A percentile compares a stretch with the other conserved stretches of the same genome.
Evolutionary conservation across 345 rosid genomes (phyloP).

Genomic region (Orychophragmus violaceus): DNA sequence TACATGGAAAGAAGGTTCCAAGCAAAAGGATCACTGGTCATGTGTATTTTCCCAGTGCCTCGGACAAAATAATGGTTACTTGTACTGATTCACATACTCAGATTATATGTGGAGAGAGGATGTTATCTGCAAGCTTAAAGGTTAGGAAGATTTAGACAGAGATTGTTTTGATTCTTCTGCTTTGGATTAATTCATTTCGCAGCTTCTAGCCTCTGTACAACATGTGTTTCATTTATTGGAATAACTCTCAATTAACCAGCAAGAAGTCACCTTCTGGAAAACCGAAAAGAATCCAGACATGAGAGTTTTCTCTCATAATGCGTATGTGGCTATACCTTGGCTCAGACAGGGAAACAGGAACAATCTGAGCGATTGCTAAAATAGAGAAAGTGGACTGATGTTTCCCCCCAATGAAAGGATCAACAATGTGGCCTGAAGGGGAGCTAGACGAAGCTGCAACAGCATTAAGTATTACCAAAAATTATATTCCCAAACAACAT

Average conservation of each 20-base stretch:
- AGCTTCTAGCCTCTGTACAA: constrained; percentile 44
- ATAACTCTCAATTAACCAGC: constrained; percentile 30
- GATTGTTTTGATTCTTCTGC: background rate
- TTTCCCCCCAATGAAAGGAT: constrained; percentile 38
- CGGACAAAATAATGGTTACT: constrained; percentile 53
- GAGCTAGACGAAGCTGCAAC: constrained; percentile 31
- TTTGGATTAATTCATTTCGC: background rate
- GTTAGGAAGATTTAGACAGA: constrained; percentile 28
- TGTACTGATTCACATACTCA: constrained; percentile 63
- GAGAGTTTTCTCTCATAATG: constrained; percentile 51
- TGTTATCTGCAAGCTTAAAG: constrained; percentile 56
- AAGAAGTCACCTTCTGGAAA: constrained; percentile 28
- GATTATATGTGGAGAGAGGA: constrained; percentile 39
- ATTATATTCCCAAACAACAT: no score
- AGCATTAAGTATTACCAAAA: no score
- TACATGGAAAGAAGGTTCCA: constrained; percentile 51
- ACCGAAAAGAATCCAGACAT: constrained; percentile 36
- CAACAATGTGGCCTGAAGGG: constrained; percentile 89
- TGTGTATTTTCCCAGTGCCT: constrained; percentile 44
- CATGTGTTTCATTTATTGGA: constrained; percentile 67
- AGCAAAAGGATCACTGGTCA: constrained; percentile 72
- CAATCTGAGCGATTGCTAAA: constrained; percentile 4
- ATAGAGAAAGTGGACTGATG: constrained; percentile 29
- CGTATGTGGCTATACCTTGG: constrained; percentile 69
- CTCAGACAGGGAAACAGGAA: constrained; percentile 30